A percentile compares a stretch with the other conserved stretches of the same genome.
Conservation (phyloP, 495 filamentous ascomycete species). For the Terfezia boudieri region DNA sequence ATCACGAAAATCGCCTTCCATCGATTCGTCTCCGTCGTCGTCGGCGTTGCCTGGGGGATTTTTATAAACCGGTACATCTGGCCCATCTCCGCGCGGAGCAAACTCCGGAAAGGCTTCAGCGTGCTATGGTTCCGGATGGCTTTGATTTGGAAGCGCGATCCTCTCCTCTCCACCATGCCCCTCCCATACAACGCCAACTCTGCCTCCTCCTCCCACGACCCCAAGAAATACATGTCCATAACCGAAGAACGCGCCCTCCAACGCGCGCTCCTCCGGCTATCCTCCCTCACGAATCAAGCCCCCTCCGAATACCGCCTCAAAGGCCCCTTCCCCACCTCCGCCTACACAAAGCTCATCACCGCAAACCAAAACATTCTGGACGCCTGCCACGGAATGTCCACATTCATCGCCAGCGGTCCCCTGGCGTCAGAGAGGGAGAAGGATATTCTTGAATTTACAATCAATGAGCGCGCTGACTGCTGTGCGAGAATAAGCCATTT, state of each 20-base stretch:
- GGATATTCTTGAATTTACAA: constrained; percentile 54
- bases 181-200: constrained; percentile 5
- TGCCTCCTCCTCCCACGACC: not conserved
- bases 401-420: constrained; percentile 64
- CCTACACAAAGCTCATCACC: constrained; percentile 47
- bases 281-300: constrained; percentile 50
- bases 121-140: constrained; percentile 82
- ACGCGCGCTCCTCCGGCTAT: constrained; percentile 38
- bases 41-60: constrained; percentile 78
- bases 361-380: constrained; percentile 69
- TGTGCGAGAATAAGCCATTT: constrained; percentile 79
- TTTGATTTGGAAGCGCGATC: constrained; percentile 94
- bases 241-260: constrained; percentile 40
- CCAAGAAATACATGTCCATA: constrained; percentile 51
- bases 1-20: constrained; percentile 82
- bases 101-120: constrained; percentile 67
- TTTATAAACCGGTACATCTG: constrained; percentile 76
- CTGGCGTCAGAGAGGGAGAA: constrained; percentile 58
- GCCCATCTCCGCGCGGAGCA: constrained; percentile 71
- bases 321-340: constrained; percentile 54
- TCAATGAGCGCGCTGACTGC: constrained; percentile 52
- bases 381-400: constrained; percentile 84
- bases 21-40: constrained; percentile 66
- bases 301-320: constrained; percentile 61
- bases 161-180: constrained; percentile 41